Evolutionary conservation across 2,329 filamentous ascomycete genomes (phyloP).

Genomic region (Aspergillus carbonarius): DNA sequence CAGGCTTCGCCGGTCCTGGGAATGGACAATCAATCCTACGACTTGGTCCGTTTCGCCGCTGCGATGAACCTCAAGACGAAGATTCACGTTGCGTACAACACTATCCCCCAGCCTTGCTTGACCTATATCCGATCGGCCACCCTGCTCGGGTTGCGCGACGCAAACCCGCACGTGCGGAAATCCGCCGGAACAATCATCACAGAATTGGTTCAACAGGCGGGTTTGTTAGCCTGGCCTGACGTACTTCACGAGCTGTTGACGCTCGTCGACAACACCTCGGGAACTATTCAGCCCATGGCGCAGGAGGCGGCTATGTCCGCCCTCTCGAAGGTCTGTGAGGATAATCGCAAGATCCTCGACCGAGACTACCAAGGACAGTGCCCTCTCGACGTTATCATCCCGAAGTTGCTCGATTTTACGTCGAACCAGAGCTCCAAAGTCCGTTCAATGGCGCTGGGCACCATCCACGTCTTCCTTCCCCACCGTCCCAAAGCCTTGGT

Average conservation of each 20-base stretch:
- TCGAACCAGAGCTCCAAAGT: slow-evolving; percentile 74
- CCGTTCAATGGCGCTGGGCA: slow-evolving; percentile 73
- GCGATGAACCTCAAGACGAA: slow-evolving; percentile 97
- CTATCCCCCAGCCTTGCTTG: slow-evolving; percentile 71
- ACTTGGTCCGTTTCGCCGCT: slow-evolving; percentile 78
- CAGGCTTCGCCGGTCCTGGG: slow-evolving; percentile 56
- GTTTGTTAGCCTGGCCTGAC: slow-evolving; percentile 87
- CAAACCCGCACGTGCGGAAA: slow-evolving; percentile 76
- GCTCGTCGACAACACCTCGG: slow-evolving; percentile 70
- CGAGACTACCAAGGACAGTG: slow-evolving; percentile 84
- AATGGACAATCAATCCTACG: slow-evolving; percentile 63
- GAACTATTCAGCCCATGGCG: slow-evolving; percentile 66
- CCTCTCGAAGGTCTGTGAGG: slow-evolving; percentile 92
- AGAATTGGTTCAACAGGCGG: slow-evolving; percentile 80
- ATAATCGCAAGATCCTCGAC: slow-evolving; percentile 84
- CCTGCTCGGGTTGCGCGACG: slow-evolving; percentile 76
- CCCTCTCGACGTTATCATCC: slow-evolving; percentile 83
- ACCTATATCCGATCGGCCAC: slow-evolving; percentile 76
- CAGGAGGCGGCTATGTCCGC: slow-evolving; percentile 95
- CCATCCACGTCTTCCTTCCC: slow-evolving; percentile 89
- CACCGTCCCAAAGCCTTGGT: slow-evolving; percentile 80
- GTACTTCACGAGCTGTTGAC: slow-evolving; percentile 78
- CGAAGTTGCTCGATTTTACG: slow-evolving; percentile 85
- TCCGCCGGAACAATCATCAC: slow-evolving; percentile 93
- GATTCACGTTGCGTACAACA: slow-evolving; percentile 71